A percentile compares a stretch with the other conserved stretches of the same genome.
phyloP scores from a whole-genome alignment of 2,329 filamentous ascomycete genomes.

The Beauveria australis region DNA sequence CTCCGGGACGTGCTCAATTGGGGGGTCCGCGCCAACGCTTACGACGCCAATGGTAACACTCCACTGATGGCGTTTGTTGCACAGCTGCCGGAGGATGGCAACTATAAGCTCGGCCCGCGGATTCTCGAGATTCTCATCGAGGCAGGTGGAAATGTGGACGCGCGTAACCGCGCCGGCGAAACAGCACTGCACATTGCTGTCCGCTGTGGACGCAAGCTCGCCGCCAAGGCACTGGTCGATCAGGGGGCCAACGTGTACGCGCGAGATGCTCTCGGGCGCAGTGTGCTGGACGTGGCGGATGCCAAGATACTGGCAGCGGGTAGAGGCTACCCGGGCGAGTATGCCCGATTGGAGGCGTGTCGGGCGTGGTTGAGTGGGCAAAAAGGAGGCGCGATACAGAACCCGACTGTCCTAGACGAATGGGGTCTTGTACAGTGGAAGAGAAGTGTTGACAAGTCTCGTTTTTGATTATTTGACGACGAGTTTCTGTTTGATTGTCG shows the following conservation, averaged over 20 bases:
- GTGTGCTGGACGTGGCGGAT: slow-evolving; percentile 39
- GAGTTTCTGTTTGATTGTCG: too few species aligned
- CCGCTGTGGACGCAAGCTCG: slow-evolving; percentile 43
- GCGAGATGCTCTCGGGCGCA: slow-evolving; percentile 34
- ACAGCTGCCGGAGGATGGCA: slow-evolving; percentile 41
- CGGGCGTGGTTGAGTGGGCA: slow-evolving; percentile 36
- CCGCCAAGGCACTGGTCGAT: slow-evolving; percentile 37
- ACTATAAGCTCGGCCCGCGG: slow-evolving; percentile 37
- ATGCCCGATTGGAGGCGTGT: slow-evolving; percentile 37
- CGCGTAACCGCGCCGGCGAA: slow-evolving; percentile 45
- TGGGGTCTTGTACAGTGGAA: slow-evolving; percentile 22
- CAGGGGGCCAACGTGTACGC: slow-evolving; percentile 39
- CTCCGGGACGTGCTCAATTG: slow-evolving; percentile 25
- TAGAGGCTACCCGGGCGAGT: slow-evolving; percentile 17
- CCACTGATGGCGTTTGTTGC: slow-evolving; percentile 48
- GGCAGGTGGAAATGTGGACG: slow-evolving; percentile 37
- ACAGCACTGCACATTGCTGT: slow-evolving; percentile 48
- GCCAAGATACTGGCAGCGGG: slow-evolving; percentile 22
- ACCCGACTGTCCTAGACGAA: slow-evolving; percentile 32
- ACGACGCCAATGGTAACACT: slow-evolving; percentile 43
- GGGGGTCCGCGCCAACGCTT: slow-evolving; percentile 42
- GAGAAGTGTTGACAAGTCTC: background rate
- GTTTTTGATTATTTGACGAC: background rate
- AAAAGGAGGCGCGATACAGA: slow-evolving; percentile 26
- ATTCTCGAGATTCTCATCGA: slow-evolving; percentile 37